These are phyloP conservation scores for Periconia digitata DNA, from an alignment of 2,329 filamentous ascomycete species.

Conservation along the genomic window DNA sequence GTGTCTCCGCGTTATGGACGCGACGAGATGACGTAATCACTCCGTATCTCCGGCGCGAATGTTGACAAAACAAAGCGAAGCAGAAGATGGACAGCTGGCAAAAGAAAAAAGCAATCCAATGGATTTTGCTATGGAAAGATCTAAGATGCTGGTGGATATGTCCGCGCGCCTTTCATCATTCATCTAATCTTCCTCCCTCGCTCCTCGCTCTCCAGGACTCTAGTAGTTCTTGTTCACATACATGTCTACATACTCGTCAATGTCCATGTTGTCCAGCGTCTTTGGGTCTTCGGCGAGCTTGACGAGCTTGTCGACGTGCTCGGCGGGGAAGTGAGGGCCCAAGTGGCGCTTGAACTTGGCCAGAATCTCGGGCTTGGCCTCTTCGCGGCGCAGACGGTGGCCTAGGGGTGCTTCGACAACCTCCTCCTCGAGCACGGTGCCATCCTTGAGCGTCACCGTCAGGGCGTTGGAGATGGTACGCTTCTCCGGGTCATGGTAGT, in stretches of 20 bases:
- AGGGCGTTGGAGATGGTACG: constrained; percentile 97
- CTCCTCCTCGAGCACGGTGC: constrained; percentile 86
- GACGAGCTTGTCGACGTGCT: constrained; percentile 79
- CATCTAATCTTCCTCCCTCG: not conserved
- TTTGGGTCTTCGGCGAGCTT: constrained; percentile 74
- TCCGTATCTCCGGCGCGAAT: too few species aligned
- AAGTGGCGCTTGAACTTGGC: constrained; percentile 95
- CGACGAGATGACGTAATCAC: too few species aligned
- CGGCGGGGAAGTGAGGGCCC: constrained; percentile 75
- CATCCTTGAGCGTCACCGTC: constrained; percentile 92
- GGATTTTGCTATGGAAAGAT: too few species aligned
- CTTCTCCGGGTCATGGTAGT: constrained; percentile 93
- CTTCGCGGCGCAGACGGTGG: constrained; percentile 85
- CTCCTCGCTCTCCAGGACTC: not conserved
- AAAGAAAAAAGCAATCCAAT: too few species aligned
- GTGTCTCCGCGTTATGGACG: too few species aligned
- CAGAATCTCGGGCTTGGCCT: constrained; percentile 96
- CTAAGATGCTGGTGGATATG: too few species aligned
- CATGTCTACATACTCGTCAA: constrained; percentile 93
- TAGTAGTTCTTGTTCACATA: constrained; percentile 59
- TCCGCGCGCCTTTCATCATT: too few species aligned
- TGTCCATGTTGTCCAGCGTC: constrained; percentile 75
- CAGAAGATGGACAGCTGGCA: too few species aligned
- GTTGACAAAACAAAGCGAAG: too few species aligned
- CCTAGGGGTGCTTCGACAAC: constrained; percentile 93